Conservation (phyloP, 805 yeast genomes). For the Wilhelminamyces savonicus region DNA sequence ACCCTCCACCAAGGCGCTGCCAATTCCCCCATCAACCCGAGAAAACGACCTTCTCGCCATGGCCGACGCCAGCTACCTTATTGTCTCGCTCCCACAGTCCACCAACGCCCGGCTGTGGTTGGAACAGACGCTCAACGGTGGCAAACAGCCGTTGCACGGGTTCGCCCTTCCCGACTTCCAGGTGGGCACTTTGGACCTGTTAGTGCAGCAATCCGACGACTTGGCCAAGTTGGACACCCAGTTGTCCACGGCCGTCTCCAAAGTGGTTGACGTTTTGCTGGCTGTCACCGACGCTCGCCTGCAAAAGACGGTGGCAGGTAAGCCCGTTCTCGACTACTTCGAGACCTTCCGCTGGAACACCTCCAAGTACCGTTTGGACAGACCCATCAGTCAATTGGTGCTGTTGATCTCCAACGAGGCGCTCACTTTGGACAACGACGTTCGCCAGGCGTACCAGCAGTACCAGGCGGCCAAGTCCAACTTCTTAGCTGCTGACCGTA, state of each 20-base stretch:
- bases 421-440: conserved; percentile 76
- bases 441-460: conserved; percentile 63
- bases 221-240: conserved; percentile 77
- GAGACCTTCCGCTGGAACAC: conserved; percentile 84
- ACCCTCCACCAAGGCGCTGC: no score
- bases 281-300: conserved; percentile 25
- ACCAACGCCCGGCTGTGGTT: conserved; percentile 47
- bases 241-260: conserved; percentile 59
- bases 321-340: conserved; percentile 54
- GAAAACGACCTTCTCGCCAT: no score
- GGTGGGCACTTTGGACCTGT: conserved; percentile 88
- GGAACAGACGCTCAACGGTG: conserved; percentile 48
- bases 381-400: conserved; percentile 71
- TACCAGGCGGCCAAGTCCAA: conserved; percentile 82
- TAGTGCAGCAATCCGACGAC: conserved; percentile 89
- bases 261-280: conserved; percentile 68
- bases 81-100: conserved; percentile 56
- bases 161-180: conserved; percentile 78
- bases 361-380: conserved; percentile 79
- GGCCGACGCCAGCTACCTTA: conserved; percentile 39
- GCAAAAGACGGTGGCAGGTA: conserved; percentile 35
- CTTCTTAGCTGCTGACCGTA: conserved; percentile 83
- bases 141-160: conserved; percentile 49
- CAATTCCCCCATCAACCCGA: no score
- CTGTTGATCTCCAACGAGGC: conserved; percentile 70